phyloP scores from a whole-genome alignment of 2,329 filamentous ascomycete species.

The Lomentospora prolificans region DNA sequence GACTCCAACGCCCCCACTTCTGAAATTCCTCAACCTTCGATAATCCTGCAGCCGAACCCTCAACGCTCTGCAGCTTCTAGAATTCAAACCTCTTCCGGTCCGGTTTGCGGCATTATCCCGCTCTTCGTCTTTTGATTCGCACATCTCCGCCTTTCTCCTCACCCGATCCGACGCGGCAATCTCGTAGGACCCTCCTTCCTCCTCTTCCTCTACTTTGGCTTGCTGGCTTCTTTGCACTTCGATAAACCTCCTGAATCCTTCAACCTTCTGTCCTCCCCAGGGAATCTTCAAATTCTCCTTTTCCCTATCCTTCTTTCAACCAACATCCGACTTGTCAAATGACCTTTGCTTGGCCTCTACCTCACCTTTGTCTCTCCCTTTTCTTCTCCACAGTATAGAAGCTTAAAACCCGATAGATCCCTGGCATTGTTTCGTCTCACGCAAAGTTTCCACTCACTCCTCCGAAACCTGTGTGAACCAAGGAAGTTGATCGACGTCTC shows the following conservation, averaged over 20 bases:
- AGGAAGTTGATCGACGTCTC: background rate
- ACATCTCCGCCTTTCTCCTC: background rate
- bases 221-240: background rate
- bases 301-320: background rate
- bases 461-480: constrained; percentile 1
- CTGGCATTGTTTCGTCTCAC: no score
- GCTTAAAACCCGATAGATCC: no score
- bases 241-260: background rate
- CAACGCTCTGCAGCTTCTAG: background rate
- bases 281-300: no score
- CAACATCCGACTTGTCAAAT: no score
- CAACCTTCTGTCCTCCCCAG: no score
- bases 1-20: background rate
- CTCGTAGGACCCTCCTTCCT: background rate
- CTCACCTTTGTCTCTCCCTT: no score
- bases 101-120: background rate
- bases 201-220: background rate
- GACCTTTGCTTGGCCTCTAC: no score
- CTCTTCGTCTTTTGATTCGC: background rate
- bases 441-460: background rate
- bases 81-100: background rate
- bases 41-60: background rate
- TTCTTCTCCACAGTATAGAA: no score
- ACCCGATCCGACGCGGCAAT: background rate
- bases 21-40: background rate